Percentiles rank a stretch among this genome's conserved stretches.
Conservation (phyloP, 371 early-diverging fungal genomes). For the Gilbertella persicaria region DNA sequence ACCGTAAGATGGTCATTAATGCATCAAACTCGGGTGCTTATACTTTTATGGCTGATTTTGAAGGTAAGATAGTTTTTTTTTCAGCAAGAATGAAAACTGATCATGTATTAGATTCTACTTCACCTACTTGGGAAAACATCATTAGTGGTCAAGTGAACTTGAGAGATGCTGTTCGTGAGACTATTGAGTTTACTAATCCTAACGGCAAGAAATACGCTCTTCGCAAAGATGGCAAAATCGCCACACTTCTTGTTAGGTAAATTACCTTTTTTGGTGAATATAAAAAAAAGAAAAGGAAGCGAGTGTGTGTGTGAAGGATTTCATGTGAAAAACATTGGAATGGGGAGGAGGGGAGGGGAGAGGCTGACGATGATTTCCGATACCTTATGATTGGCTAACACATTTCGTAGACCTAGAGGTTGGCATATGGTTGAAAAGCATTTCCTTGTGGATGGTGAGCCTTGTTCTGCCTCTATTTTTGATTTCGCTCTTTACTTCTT, state of each 20-base stretch:
- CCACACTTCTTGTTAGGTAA: slow-evolving; percentile 88
- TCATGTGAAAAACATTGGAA: not conserved
- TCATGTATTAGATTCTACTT: slow-evolving; percentile 75
- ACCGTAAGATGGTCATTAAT: slow-evolving; percentile 98
- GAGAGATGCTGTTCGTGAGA: slow-evolving; percentile 87
- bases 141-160: slow-evolving; percentile 90
- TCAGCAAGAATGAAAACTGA: not conserved
- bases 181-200: slow-evolving; percentile 80
- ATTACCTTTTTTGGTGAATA: slow-evolving; percentile 3
- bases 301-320: not conserved
- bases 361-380: not conserved
- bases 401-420: slow-evolving; percentile 81
- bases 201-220: slow-evolving; percentile 93
- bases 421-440: slow-evolving; percentile 98
- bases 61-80: slow-evolving; percentile 65
- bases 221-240: slow-evolving; percentile 70
- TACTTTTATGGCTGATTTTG: slow-evolving; percentile 97
- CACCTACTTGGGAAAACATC: slow-evolving; percentile 93
- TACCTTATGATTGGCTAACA: not conserved
- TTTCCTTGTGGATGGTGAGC: slow-evolving; percentile 87
- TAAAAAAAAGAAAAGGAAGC: not conserved
- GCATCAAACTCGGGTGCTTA: slow-evolving; percentile 92
- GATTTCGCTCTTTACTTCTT: slow-evolving; percentile 97
- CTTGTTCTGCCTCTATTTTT: slow-evolving; percentile 89
- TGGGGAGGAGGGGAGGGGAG: too few relatives aligned